A percentile compares a stretch with the other conserved stretches of the same genome.
Evolutionary conservation across 139 green algal genomes (phyloP).

Genomic region (Penium margaritaceum): DNA sequence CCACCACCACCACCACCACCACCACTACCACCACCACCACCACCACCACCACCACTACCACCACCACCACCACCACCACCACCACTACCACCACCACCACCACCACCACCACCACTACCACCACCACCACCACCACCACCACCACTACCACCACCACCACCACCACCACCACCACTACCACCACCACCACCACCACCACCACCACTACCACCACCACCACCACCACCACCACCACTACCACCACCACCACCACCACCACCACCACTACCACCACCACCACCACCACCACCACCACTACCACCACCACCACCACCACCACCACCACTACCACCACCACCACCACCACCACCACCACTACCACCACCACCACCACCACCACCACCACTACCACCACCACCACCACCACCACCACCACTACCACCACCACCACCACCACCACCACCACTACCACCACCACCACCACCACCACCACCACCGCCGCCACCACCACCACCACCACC

Average conservation of each 20-base stretch:
- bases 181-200: not conserved
- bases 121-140: not conserved
- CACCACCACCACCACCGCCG: not conserved
- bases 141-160: not conserved
- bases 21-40: not conserved
- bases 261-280: not conserved
- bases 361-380: not conserved
- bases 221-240: not conserved
- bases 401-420: not conserved
- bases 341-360: not conserved
- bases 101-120: not conserved
- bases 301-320: not conserved
- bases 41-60: not conserved
- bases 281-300: not conserved
- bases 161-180: not conserved
- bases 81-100: not conserved
- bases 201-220: not conserved
- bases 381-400: not conserved
- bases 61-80: not conserved
- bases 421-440: not conserved
- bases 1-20: not conserved
- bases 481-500: not conserved
- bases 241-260: not conserved
- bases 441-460: not conserved
- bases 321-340: not conserved